Evolutionary conservation across 2,329 filamentous ascomycete genomes (phyloP).

Genomic region (Fusarium secorum): DNA sequence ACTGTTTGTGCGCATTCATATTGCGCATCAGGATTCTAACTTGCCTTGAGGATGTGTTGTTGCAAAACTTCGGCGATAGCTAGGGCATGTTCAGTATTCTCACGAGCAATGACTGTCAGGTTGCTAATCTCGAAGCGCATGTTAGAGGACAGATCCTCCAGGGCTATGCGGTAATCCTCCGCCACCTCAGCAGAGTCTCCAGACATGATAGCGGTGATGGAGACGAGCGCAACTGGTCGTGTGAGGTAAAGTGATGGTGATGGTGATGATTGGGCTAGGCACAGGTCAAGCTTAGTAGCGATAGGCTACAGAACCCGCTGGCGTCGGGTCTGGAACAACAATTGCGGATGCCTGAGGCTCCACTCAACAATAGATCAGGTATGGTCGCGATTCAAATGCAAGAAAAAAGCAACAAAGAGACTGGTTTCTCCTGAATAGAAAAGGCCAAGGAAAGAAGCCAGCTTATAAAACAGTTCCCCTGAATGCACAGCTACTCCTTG

Average conservation of each 20-base stretch:
- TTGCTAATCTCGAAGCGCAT: slow-evolving; percentile 96
- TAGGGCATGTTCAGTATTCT: slow-evolving; percentile 94
- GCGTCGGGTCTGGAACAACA: not conserved
- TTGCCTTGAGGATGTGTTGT: slow-evolving; percentile 94
- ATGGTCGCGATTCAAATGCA: not conserved
- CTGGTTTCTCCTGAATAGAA: not conserved
- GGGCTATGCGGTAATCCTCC: slow-evolving; percentile 90
- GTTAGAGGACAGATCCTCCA: slow-evolving; percentile 91
- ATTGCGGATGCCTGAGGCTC: slow-evolving; percentile 18
- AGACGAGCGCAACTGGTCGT: slow-evolving; percentile 20
- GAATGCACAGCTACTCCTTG: not conserved
- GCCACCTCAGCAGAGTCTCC: slow-evolving; percentile 82
- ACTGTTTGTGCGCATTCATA: not conserved
- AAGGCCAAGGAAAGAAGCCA: not conserved
- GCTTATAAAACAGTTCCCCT: not conserved
- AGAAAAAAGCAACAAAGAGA: not conserved
- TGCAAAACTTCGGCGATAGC: slow-evolving; percentile 90
- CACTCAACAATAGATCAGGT: not conserved
- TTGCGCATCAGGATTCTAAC: slow-evolving; percentile 44
- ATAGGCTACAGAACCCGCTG: not conserved
- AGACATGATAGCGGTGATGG: slow-evolving; percentile 51
- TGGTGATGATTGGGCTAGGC: slow-evolving; percentile 18
- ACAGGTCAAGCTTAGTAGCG: slow-evolving; percentile 12
- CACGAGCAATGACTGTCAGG: slow-evolving; percentile 94
- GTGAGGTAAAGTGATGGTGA: slow-evolving; percentile 9